These are phyloP conservation scores for Aspergillus cristatus DNA, from an alignment of 495 filamentous ascomycete species.

Conservation along the genomic window DNA sequence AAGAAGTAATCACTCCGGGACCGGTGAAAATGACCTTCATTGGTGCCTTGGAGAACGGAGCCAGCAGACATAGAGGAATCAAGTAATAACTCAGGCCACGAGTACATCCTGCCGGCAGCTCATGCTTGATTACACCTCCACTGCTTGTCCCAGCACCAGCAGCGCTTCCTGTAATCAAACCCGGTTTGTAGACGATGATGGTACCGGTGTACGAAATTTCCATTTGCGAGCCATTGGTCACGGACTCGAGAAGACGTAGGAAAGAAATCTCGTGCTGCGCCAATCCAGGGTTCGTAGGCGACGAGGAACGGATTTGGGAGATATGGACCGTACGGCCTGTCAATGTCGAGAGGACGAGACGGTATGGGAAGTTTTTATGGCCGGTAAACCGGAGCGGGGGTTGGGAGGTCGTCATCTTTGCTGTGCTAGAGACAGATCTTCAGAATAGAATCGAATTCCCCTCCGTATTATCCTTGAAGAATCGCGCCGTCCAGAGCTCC, in stretches of 20 bases:
- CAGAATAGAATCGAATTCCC: not conserved
- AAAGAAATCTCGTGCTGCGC: conserved; percentile 90
- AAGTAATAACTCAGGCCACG: conserved; percentile 90
- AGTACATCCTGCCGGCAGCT: conserved; percentile 61
- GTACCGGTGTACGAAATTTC: conserved; percentile 95
- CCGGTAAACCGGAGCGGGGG: conserved; percentile 62
- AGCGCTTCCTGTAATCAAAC: conserved; percentile 75
- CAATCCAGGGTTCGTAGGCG: conserved; percentile 76
- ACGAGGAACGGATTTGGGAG: conserved; percentile 82
- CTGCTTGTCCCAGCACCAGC: conserved; percentile 53
- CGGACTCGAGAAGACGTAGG: conserved; percentile 82
- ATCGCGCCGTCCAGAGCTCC: not conserved
- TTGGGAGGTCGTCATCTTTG: conserved; percentile 32
- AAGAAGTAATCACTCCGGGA: conserved; percentile 85
- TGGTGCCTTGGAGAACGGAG: conserved; percentile 83
- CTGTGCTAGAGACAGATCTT: conserved; percentile 5
- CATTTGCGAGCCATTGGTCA: conserved; percentile 92
- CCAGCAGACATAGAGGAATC: conserved; percentile 77
- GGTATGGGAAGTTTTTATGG: conserved; percentile 71
- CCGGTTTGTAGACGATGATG: conserved; percentile 80
- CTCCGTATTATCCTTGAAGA: not conserved
- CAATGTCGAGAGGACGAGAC: conserved; percentile 83
- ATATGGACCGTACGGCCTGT: conserved; percentile 85
- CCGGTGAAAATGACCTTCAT: conserved; percentile 85
- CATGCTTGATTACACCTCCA: conserved; percentile 68